phyloP scores from a whole-genome alignment of 2,329 filamentous ascomycete genomes.

The Stemphylium beticola region DNA sequence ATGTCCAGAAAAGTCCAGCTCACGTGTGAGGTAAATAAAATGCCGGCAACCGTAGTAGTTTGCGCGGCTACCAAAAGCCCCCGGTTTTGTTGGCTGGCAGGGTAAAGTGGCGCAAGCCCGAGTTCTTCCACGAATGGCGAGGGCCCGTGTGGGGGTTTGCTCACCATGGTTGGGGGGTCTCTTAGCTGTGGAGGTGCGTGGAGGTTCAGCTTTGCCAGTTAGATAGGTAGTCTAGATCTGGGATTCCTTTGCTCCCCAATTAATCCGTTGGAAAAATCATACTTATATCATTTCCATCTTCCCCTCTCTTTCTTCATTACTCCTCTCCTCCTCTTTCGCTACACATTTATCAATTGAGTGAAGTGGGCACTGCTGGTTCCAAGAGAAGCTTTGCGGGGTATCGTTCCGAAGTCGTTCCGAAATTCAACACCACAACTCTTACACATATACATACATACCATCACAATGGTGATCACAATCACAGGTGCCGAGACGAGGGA shows the following conservation, averaged over 20 bases:
- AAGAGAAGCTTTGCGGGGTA: conserved; percentile 9
- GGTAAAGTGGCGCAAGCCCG: conserved; percentile 11
- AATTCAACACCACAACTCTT: conserved; percentile 1
- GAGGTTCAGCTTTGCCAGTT: conserved; percentile 7
- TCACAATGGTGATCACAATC: conserved; percentile 54
- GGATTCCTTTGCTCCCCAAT: not conserved
- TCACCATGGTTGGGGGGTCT: conserved; percentile 7
- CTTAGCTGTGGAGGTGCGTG: conserved; percentile 2
- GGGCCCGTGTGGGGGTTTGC: conserved; percentile 16
- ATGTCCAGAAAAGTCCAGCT: not conserved
- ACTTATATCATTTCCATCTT: not conserved
- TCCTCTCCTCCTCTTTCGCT: not conserved
- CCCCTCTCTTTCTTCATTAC: not conserved
- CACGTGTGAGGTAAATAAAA: conserved; percentile 17
- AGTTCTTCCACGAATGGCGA: conserved; percentile 27
- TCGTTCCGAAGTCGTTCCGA: conserved; percentile 15
- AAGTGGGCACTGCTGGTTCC: not conserved
- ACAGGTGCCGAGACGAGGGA: conserved; percentile 55
- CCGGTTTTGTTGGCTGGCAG: conserved; percentile 4
- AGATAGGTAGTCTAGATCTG: conserved; percentile 12
- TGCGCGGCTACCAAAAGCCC: conserved; percentile 8
- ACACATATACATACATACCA: not conserved
- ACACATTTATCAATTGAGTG: not conserved
- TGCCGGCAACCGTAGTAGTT: conserved; percentile 5
- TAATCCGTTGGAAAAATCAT: not conserved